These are phyloP conservation scores for Anisodus tanguticus DNA, from an alignment of 257 asterid genomes.

Conservation along the genomic window DNA sequence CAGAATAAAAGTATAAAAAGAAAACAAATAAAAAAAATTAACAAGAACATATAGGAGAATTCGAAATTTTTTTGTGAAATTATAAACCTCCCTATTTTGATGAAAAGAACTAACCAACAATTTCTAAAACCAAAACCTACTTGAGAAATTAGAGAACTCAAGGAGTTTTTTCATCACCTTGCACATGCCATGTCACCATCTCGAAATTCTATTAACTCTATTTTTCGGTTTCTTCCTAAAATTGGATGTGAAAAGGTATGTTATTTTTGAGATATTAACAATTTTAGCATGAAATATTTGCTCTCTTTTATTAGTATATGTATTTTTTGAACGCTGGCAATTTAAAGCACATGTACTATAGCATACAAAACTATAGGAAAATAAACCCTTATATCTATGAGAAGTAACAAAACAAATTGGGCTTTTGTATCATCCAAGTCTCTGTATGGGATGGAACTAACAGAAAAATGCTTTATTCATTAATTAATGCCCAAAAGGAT, in stretches of 20 bases:
- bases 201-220: background rate
- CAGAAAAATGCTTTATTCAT: background rate
- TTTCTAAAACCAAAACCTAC: background rate
- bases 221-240: background rate
- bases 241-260: background rate
- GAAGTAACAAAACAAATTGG: too few species aligned
- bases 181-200: slow-evolving; percentile 5
- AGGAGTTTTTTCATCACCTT: background rate
- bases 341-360: background rate
- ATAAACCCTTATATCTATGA: background rate
- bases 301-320: background rate
- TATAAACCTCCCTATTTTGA: too few species aligned
- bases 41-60: too few species aligned
- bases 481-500: background rate
- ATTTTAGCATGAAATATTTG: background rate
- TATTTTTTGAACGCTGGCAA: background rate
- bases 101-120: background rate
- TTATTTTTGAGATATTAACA: background rate
- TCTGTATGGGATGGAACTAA: background rate
- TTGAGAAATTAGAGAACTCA: background rate
- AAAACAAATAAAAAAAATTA: too few species aligned
- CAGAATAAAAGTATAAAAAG: too few species aligned
- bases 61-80: too few species aligned
- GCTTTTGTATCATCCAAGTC: background rate
- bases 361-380: background rate